Base-by-base conservation (phyloP, 2,329 filamentous ascomycete genomes). In the Talaromyces sp. region DNA sequence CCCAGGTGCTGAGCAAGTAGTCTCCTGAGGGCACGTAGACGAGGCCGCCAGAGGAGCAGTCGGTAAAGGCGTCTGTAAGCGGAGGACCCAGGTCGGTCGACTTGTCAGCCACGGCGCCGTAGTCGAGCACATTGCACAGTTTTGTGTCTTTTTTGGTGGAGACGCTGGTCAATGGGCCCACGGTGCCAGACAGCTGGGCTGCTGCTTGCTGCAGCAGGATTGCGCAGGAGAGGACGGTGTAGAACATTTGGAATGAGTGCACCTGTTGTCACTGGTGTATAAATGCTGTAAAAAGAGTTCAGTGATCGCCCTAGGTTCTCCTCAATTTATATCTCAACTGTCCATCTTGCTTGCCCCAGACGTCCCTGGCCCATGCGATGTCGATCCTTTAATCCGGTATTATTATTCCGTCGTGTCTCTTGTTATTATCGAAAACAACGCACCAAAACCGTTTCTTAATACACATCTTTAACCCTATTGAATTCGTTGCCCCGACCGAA, bases 71-170 rank as follows among this genome's bases (percentile, higher is more conserved):
- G 19, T 74, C 73, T 8, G 72, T 71, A 15, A 85, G 72, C 10
- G 82, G 74, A 2, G 78, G 72, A 0, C 81, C 80, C 27, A 85
- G 69, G 65, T 85, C 82, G 4, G 80, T 81, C n/a, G 74, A 72
- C 62, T 80, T 79, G 68, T 81, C 80, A 1, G 82, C 81, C 30
- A 75, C 76, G 9, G 75, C 82, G 13, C 82, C 82, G 65, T 84
- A 84, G 63, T 80, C 71, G 57, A 81, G 73, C 39, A 85, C 81
- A 66, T 80, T 81, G 71, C 82, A 85, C 11, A 77, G 78, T 65
- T 82, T 82, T 54, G 72, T 75, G n/a, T 75, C 75, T 49, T 71
- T 73, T 68, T 85, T 85, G 19, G 69, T 65, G 1, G 71, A 72
- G 54, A 72, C 69, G 4, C 72, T 72, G 3, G 80, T 82, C 49